Evolutionary conservation across 2,329 filamentous ascomycete species (phyloP).

Genomic region (Phyllosticta citrichinensis): DNA sequence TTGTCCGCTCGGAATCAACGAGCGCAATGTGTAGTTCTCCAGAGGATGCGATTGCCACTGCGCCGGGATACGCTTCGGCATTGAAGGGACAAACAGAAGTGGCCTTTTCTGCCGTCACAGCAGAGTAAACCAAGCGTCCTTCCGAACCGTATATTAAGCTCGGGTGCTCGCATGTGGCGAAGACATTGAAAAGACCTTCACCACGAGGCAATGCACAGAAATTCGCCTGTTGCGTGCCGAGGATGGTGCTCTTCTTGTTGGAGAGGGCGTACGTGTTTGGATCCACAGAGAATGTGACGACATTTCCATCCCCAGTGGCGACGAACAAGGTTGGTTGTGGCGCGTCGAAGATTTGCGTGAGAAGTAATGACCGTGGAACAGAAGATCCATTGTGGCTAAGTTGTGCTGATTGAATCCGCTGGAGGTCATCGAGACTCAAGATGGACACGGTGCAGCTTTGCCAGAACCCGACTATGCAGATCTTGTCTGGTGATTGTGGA

Average conservation of each 20-base stretch:
- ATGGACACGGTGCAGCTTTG: constrained; percentile 70
- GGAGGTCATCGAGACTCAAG: constrained; percentile 56
- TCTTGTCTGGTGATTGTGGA: constrained; percentile 49
- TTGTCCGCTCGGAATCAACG: constrained; percentile 76
- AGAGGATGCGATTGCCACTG: constrained; percentile 71
- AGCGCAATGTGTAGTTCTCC: constrained; percentile 66
- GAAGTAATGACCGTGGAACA: constrained; percentile 70
- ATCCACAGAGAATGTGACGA: constrained; percentile 72
- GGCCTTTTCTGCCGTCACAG: constrained; percentile 81
- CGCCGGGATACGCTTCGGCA: constrained; percentile 66
- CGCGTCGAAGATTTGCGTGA: constrained; percentile 62
- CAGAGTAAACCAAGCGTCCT: constrained; percentile 81
- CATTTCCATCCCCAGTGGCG: constrained; percentile 84
- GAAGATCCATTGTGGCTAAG: constrained; percentile 48
- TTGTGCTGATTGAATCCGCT: constrained; percentile 50
- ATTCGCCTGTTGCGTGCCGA: constrained; percentile 76
- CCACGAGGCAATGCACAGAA: constrained; percentile 67
- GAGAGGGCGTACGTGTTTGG: constrained; percentile 52
- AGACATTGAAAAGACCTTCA: constrained; percentile 62
- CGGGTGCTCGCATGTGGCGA: constrained; percentile 88
- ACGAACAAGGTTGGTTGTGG: constrained; percentile 72
- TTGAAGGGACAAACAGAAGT: constrained; percentile 76
- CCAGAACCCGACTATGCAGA: constrained; percentile 83
- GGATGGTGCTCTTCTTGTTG: constrained; percentile 66
- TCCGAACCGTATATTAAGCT: constrained; percentile 88